Base-by-base conservation (phyloP, 192 early-diverging fungal species). In the Coemansia sp. region DNA sequence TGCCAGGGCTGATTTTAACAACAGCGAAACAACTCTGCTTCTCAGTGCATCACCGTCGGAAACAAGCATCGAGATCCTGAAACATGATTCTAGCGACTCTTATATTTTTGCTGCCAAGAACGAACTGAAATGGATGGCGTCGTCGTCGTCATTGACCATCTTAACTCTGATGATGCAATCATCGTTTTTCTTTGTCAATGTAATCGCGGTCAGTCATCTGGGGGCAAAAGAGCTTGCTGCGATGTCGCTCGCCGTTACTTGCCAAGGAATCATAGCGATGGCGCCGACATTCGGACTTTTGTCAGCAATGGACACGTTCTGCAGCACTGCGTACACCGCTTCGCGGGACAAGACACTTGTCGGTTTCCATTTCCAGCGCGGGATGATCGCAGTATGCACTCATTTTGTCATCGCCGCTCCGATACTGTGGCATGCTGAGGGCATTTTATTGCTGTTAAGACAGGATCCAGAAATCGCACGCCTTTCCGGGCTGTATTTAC, bases 391-490 rank as follows among this genome's bases (percentile, higher is more conserved):
- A 17, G 58, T 25, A 15, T 55, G 41, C 13, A 50, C 60, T 15
- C 58, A 62, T 28, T 27, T 67, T 38, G 11, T 59, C 5, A 14
- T 62, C 6, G 40, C 37, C 9, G 34, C 38, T 17, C 67, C 67
- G 3, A 40, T 69, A 34, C 27, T 69, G 34, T 69, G 67, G 67
- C 48, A 62, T 31, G 48, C 61, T 29, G 88, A 88, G 57, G 30
- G 55, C 20, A 69, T 95, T 23, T 68, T 97, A 41, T 37, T 84
- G 23, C 82, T 91, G n/a, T 79, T 86, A 2, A 84, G 83, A 17
- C 89, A 87, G 69, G 85, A 85, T 33, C 79, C 90, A 29, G 84
- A 83, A 8, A 82, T 89, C 45, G 92, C 91, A 0, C 13, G 73
- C 0, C 75, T 69, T 5, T 30, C 57, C 30, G 91, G 86, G 3